Conservation (phyloP, 2,329 filamentous ascomycete species). For the Microdochium bolleyi region DNA sequence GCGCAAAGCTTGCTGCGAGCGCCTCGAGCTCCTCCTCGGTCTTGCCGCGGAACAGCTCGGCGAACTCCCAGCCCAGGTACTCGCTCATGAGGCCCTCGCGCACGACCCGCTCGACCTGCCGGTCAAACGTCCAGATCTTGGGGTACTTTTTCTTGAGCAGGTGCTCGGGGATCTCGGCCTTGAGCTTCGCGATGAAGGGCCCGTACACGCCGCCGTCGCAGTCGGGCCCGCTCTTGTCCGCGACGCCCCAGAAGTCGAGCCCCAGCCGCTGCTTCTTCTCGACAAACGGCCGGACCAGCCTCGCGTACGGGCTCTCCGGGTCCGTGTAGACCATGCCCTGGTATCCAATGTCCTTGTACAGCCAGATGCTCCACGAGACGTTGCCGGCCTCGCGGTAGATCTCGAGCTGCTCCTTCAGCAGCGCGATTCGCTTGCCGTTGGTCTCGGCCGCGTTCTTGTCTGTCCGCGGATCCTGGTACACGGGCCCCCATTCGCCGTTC, state of each 20-base stretch:
- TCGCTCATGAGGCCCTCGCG: slow-evolving; percentile 36
- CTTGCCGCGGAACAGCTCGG: slow-evolving; percentile 35
- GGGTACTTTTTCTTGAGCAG: slow-evolving; percentile 37
- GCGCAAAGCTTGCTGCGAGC: slow-evolving; percentile 18
- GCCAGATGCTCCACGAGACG: slow-evolving; percentile 51
- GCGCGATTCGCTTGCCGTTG: slow-evolving; percentile 30
- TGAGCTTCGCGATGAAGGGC: slow-evolving; percentile 30
- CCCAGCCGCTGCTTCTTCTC: slow-evolving; percentile 46
- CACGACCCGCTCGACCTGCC: slow-evolving; percentile 37
- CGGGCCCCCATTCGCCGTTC: slow-evolving; percentile 45
- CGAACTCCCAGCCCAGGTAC: slow-evolving; percentile 37
- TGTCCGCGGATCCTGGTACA: slow-evolving; percentile 32
- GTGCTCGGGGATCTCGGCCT: slow-evolving; percentile 31
- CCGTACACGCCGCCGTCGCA: slow-evolving; percentile 27
- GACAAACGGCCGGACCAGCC: slow-evolving; percentile 40
- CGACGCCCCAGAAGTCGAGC: slow-evolving; percentile 28
- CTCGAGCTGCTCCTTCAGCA: slow-evolving; percentile 30
- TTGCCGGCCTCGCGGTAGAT: slow-evolving; percentile 27
- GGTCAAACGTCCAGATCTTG: slow-evolving; percentile 26
- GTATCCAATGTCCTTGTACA: slow-evolving; percentile 49
- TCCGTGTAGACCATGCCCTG: slow-evolving; percentile 46
- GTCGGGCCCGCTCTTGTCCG: slow-evolving; percentile 15
- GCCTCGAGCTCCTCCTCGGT: slow-evolving; percentile 35
- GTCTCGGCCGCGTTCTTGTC: slow-evolving; percentile 25
- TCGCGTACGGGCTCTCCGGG: slow-evolving; percentile 38